Percentiles rank a stretch among this genome's conserved stretches.
These are phyloP conservation scores for Purpureocillium takamizusanense DNA, from an alignment of 2,329 filamentous ascomycete genomes.

Conservation along the genomic window DNA sequence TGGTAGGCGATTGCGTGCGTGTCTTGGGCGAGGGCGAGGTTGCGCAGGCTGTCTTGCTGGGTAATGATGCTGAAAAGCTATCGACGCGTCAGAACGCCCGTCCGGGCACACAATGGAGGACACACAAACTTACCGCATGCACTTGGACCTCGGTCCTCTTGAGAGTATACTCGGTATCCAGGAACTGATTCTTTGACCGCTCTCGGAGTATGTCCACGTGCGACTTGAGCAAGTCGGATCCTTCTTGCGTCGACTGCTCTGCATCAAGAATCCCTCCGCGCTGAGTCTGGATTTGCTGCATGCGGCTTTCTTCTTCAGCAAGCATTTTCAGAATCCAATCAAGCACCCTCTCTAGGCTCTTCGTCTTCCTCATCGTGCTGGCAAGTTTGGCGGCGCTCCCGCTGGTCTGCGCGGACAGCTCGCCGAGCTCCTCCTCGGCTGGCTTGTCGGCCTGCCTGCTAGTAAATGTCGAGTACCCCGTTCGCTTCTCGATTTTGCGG, in stretches of 20 bases:
- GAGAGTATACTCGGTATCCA: constrained; percentile 25
- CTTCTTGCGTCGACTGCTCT: not conserved
- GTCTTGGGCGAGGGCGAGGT: constrained; percentile 18
- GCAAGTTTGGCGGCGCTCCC: constrained; percentile 25
- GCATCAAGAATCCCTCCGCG: not conserved
- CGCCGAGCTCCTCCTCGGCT: constrained; percentile 18
- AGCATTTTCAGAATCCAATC: constrained; percentile 16
- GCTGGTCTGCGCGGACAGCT: constrained; percentile 23
- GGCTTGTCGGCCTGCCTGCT: constrained; percentile 16
- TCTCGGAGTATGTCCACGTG: constrained; percentile 20
- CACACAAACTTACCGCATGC: constrained; percentile 19
- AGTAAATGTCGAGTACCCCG: constrained; percentile 24
- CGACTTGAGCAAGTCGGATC: constrained; percentile 13
- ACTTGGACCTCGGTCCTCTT: constrained; percentile 31
- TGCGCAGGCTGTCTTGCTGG: constrained; percentile 25
- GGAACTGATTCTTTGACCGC: constrained; percentile 23
- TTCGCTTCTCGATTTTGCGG: constrained; percentile 23
- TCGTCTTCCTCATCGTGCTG: constrained; percentile 26
- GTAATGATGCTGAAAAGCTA: constrained; percentile 29
- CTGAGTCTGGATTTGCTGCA: not conserved
- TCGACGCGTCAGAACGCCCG: not conserved
- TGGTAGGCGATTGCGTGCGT: constrained; percentile 22
- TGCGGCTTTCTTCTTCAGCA: constrained; percentile 2
- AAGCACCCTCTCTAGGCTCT: constrained; percentile 23
- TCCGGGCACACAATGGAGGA: too few species aligned